phyloP scores from a whole-genome alignment of 495 filamentous ascomycete species.

The Podospora didyma region DNA sequence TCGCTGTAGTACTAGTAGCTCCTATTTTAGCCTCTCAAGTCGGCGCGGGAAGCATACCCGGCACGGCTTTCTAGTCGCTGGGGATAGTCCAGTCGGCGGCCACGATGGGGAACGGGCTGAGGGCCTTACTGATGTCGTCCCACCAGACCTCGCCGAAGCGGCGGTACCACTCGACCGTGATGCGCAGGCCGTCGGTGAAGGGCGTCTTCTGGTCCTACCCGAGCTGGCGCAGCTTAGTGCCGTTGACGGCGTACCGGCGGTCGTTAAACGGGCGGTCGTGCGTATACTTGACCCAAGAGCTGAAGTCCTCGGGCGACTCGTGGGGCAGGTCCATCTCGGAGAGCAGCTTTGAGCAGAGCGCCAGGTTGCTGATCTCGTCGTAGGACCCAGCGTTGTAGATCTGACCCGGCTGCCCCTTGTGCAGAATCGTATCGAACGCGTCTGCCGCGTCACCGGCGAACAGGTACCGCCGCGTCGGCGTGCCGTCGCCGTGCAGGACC shows the following conservation, averaged over 20 bases:
- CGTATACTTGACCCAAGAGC: conserved; percentile 59
- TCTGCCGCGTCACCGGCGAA: conserved; percentile 72
- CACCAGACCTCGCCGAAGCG: conserved; percentile 62
- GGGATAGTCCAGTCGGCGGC: conserved; percentile 42
- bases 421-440: conserved; percentile 72
- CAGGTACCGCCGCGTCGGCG: conserved; percentile 63
- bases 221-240: conserved; percentile 56
- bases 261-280: conserved; percentile 73
- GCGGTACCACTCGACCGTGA: conserved; percentile 70
- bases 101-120: conserved; percentile 56
- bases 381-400: conserved; percentile 70
- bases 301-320: conserved; percentile 37
- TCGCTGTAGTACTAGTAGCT: too few relatives aligned
- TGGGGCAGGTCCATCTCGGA: conserved; percentile 44
- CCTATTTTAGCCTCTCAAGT: too few relatives aligned
- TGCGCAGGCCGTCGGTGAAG: conserved; percentile 57
- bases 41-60: too few relatives aligned
- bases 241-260: conserved; percentile 63
- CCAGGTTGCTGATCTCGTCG: conserved; percentile 62
- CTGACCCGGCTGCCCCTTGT: conserved; percentile 61
- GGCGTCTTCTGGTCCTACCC: conserved; percentile 63
- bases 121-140: conserved; percentile 64
- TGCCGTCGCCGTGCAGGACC: conserved; percentile 66
- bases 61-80: conserved; percentile 44
- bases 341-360: conserved; percentile 57